Percentiles rank a stretch among this genome's conserved stretches.
phyloP scores from a whole-genome alignment of 768 basidiomycete genomes.

The Leccinum variicolor region DNA sequence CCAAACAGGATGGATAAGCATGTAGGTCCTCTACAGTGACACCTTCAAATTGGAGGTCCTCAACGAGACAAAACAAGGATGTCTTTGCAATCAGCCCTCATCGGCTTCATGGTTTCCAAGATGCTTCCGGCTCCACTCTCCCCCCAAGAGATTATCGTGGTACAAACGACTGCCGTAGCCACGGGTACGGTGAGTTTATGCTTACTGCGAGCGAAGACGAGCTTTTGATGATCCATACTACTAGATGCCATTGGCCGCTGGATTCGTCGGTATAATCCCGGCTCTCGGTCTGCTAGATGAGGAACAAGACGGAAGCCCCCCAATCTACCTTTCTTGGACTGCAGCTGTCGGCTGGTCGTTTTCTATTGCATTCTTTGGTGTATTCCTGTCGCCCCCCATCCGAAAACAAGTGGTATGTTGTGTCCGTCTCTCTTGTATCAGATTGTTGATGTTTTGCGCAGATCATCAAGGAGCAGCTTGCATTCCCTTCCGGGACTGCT shows the following conservation, averaged over 20 bases:
- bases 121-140: slow-evolving; percentile 69
- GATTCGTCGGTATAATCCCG: slow-evolving; percentile 91
- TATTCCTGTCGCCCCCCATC: slow-evolving; percentile 94
- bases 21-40: slow-evolving; percentile 42
- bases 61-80: slow-evolving; percentile 56
- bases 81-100: slow-evolving; percentile 91
- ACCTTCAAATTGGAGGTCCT: background rate
- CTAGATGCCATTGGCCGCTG: slow-evolving; percentile 80
- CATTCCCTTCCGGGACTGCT: slow-evolving; percentile 94
- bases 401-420: slow-evolving; percentile 86
- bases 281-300: slow-evolving; percentile 78
- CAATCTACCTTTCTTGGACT: slow-evolving; percentile 72
- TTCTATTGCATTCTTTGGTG: slow-evolving; percentile 95
- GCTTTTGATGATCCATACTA: slow-evolving; percentile 12
- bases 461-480: slow-evolving; percentile 92
- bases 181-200: slow-evolving; percentile 59
- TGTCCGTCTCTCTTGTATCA: background rate
- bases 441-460: slow-evolving; percentile 28
- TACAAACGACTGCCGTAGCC: slow-evolving; percentile 94
- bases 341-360: slow-evolving; percentile 83
- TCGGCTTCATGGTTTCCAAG: slow-evolving; percentile 84
- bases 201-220: background rate
- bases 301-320: slow-evolving; percentile 70
- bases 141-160: slow-evolving; percentile 91
- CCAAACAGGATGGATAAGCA: slow-evolving; percentile 88